Evolutionary conservation across 495 filamentous ascomycete species (phyloP), one percentile per base, ranked within the genome.

Genomic region (Oidiodendron maius): DNA sequence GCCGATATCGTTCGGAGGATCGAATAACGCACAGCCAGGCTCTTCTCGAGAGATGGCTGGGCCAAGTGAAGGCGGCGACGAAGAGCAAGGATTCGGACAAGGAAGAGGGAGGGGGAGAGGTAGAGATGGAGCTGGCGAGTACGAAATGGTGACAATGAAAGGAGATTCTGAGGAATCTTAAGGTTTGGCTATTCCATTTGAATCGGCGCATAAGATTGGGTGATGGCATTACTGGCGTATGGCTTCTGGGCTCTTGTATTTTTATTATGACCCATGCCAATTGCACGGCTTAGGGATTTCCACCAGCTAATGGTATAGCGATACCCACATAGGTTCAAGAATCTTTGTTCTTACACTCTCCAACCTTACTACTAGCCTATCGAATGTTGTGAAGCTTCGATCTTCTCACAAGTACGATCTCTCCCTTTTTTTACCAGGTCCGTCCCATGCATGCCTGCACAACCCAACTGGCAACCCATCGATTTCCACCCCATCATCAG

Each of bases 1-100:
- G 56, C 93, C 93, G 4, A 96, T 99, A 51, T 80, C 71, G 24
- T 96, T 98, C 61, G 91, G 91, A 2, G 86, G 82, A 10, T 62
- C 70, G 10, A 71, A 62, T 11, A 46, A 13, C 16, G 46, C 54
- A 3, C 55, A 52, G 34, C 59, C 58, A 45, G 53, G 55, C 23
- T 59, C 59, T 44, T 55, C 60, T 16, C 63, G 59, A 41, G 61
- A 51, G 16, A 62, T 48, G 38, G 48, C 51, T 36, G 53, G 61
- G 16, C 20, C 26, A 13, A 41, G 37, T 36, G 44, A 36, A 21
- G 20, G 13, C 18, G 54, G 56, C 37, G 53, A 47, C 50, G 74
- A 79, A 44, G 76, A 75, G 43, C 66, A 70, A 52, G 76, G 76
- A 1, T 71, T 71, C 50, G 65, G 64, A 4, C 61, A 67, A 36